Base-by-base conservation (phyloP, 257 asterid species). In the Solanum microdontum region DNA sequence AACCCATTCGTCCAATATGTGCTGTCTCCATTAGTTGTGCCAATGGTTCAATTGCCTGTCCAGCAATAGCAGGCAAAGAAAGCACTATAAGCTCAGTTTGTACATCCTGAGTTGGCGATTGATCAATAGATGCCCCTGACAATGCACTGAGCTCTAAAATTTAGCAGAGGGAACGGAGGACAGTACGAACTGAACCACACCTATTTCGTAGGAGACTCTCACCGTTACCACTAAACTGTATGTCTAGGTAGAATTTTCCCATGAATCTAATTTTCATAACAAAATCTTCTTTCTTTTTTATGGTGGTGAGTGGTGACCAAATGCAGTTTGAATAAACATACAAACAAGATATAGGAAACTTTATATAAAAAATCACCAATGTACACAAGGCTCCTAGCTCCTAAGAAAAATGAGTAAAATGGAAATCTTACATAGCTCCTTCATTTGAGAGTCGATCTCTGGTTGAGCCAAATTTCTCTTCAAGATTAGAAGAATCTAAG, bases 11-110 rank as follows among this genome's bases (percentile, higher is more conserved):
- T 87, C 93, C 92, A 73, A 91, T 88, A 87, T 91, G 84, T 28
- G 93, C 91, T 21, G 92, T 91, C 88, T 90, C 92, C 92, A 91
- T 91, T 19, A 91, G 91, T 87, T 91, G 92, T 62, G 93, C 90
- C 84, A 91, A 36, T 9, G 93, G 93, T 64, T 91, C 93, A 84
- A 91, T 89, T n/a, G 92, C 93, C 86, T 91, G 93, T 66, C 93
- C 93, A 11, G 90, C 91, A 89, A 91, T 91, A 79, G 93, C 93
- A 5, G 93, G 93, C 68, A 91, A 21, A 19, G 89, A 89, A 13
- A 91, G 91, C 90, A 88, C 73, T 40, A 91, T 72, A 64, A 91
- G 90, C 33, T 91, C 93, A 24, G 84, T 87, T 84, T 83, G 88
- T 85, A 90, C 91, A 86, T 80, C 89, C 11, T 87, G 92, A 8